A percentile compares a stretch with the other conserved stretches of the same genome.
These are phyloP conservation scores for Basipetospora chlamydospora DNA, from an alignment of 2,329 filamentous ascomycete genomes.

Conservation along the genomic window DNA sequence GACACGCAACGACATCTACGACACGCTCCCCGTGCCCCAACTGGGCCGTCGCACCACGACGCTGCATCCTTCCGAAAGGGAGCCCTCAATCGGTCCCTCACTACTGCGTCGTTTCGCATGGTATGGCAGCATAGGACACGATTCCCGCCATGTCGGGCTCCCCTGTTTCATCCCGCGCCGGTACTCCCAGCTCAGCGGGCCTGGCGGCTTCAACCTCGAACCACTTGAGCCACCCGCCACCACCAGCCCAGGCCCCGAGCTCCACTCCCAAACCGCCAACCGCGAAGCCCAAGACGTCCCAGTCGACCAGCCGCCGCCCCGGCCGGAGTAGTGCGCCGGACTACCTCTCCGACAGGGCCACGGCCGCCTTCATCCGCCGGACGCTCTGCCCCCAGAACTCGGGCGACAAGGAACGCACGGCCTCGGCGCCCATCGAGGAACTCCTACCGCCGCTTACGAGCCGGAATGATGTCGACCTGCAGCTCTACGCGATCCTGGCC, in stretches of 20 bases:
- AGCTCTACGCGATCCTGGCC: slow-evolving; percentile 77
- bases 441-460: slow-evolving; percentile 83
- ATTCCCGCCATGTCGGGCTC: too few species aligned
- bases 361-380: slow-evolving; percentile 64
- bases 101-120: too few species aligned
- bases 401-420: slow-evolving; percentile 29
- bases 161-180: too few species aligned
- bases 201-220: too few species aligned
- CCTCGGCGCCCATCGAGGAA: slow-evolving; percentile 55
- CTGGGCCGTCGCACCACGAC: not conserved
- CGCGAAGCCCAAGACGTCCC: too few species aligned
- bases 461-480: slow-evolving; percentile 82
- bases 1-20: not conserved
- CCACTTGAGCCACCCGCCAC: too few species aligned
- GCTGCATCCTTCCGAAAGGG: not conserved
- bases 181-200: too few species aligned
- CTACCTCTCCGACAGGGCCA: slow-evolving; percentile 63
- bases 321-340: slow-evolving; percentile 24
- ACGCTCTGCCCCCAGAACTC: slow-evolving; percentile 64
- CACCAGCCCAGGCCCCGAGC: too few species aligned
- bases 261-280: slow-evolving; percentile 7
- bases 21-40: not conserved
- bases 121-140: too few species aligned
- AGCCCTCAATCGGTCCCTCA: too few species aligned
- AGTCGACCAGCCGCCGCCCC: slow-evolving; percentile 16